A percentile compares a stretch with the other conserved stretches of the same genome.
phyloP scores from a whole-genome alignment of 2,329 filamentous ascomycete genomes.

The Penicillium sp. region DNA sequence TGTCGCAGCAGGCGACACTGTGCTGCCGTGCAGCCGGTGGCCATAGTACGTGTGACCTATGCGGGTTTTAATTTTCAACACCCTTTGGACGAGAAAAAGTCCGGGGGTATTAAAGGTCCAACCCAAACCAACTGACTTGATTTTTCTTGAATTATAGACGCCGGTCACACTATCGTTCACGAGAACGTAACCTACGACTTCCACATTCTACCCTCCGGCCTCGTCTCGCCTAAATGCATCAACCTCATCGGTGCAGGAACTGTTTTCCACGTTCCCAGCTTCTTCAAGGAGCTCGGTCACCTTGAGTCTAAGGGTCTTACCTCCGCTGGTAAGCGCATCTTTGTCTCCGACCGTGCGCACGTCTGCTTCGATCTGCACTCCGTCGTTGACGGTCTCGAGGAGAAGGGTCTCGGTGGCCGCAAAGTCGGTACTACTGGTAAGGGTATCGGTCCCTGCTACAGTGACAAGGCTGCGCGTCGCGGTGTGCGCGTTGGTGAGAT shows the following conservation, averaged over 20 bases:
- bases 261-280: slow-evolving; percentile 49
- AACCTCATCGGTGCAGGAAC: slow-evolving; percentile 51
- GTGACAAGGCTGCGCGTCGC: slow-evolving; percentile 61
- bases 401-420: slow-evolving; percentile 44
- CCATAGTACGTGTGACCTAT: slow-evolving; percentile 40
- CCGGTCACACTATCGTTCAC: slow-evolving; percentile 51
- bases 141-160: slow-evolving; percentile 29
- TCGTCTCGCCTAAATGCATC: slow-evolving; percentile 46
- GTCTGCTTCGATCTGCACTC: slow-evolving; percentile 48
- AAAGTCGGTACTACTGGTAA: slow-evolving; percentile 53
- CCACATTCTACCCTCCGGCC: slow-evolving; percentile 49
- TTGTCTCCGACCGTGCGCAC: slow-evolving; percentile 49
- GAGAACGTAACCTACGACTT: slow-evolving; percentile 50
- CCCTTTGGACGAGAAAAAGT: background rate
- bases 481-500: slow-evolving; percentile 61
- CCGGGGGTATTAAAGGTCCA: background rate
- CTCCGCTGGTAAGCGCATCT: slow-evolving; percentile 42
- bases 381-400: slow-evolving; percentile 48
- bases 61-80: background rate
- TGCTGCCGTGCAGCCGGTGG: slow-evolving; percentile 49
- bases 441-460: slow-evolving; percentile 60
- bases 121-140: slow-evolving; percentile 11
- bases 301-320: slow-evolving; percentile 46
- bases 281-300: slow-evolving; percentile 49
- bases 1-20: slow-evolving; percentile 45